These are phyloP conservation scores for Penicillium cataractarum DNA, from an alignment of 495 filamentous ascomycete genomes.

Conservation along the genomic window DNA sequence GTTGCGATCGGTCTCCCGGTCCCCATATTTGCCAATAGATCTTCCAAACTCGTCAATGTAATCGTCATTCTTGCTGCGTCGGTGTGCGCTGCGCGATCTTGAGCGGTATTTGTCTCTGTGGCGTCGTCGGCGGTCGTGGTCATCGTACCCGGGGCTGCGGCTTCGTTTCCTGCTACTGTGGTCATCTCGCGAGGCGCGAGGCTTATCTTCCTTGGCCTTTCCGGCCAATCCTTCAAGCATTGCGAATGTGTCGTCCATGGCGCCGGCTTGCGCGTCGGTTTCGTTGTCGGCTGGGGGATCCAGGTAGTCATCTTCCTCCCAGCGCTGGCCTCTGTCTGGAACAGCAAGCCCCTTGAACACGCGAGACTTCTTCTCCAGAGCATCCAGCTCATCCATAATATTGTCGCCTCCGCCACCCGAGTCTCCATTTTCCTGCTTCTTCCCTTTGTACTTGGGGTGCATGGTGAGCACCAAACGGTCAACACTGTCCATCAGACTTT, in stretches of 20 bases:
- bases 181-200: constrained; percentile 35
- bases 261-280: constrained; percentile 51
- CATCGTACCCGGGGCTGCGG: constrained; percentile 69
- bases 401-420: constrained; percentile 24
- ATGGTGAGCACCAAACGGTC: constrained; percentile 86
- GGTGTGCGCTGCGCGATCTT: constrained; percentile 53
- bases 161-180: constrained; percentile 65
- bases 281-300: constrained; percentile 33
- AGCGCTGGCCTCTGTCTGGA: constrained; percentile 73
- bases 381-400: constrained; percentile 47
- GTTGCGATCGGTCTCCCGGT: constrained; percentile 49
- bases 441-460: constrained; percentile 80
- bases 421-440: constrained; percentile 34
- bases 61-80: constrained; percentile 53
- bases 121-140: constrained; percentile 55
- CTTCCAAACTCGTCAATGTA: constrained; percentile 68
- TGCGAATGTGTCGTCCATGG: constrained; percentile 93
- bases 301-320: constrained; percentile 53
- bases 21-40: constrained; percentile 39
- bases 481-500: constrained; percentile 86
- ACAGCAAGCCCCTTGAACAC: constrained; percentile 90
- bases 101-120: constrained; percentile 58
- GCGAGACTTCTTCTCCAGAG: constrained; percentile 66
- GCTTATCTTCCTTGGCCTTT: constrained; percentile 56
- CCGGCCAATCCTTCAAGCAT: constrained; percentile 84